Conservation (phyloP, 768 basidiomycete species). For the Termitomyces sp. region DNA sequence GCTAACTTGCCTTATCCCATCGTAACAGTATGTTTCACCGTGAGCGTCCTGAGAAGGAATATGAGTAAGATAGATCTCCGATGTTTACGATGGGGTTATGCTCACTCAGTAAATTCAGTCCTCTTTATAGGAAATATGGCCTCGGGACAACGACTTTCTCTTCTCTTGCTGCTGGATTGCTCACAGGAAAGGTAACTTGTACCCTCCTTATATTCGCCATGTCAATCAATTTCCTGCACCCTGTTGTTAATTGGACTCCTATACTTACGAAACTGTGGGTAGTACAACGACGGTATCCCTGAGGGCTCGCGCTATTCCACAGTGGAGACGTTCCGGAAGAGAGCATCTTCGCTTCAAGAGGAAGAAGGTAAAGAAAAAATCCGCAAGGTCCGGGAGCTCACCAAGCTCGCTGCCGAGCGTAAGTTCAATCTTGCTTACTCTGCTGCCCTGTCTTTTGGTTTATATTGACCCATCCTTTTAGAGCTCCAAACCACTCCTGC, state of each 20-base stretch:
- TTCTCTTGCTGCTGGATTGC: constrained; percentile 61
- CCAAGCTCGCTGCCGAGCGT: constrained; percentile 56
- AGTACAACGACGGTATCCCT: constrained; percentile 77
- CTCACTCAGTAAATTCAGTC: constrained; percentile 22
- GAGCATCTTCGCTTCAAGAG: constrained; percentile 42
- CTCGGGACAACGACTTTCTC: constrained; percentile 73
- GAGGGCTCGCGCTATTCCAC: constrained; percentile 62
- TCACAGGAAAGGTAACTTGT: constrained; percentile 64
- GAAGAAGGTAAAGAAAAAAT: constrained; percentile 65
- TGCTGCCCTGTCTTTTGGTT: background rate
- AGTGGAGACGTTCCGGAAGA: constrained; percentile 43
- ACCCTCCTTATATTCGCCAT: background rate
- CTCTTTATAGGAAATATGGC: constrained; percentile 61
- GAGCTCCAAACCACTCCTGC: constrained; percentile 41
- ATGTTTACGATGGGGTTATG: background rate
- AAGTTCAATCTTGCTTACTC: background rate
- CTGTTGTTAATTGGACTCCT: background rate
- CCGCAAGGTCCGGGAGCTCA: constrained; percentile 62
- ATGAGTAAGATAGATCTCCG: constrained; percentile 30
- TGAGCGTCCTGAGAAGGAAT: constrained; percentile 77
- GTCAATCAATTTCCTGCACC: no score
- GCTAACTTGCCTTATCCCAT: background rate
- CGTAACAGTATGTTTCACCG: constrained; percentile 64
- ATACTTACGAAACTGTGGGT: background rate
- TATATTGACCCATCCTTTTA: constrained; percentile 3